Base-by-base conservation (phyloP, 768 basidiomycete genomes). In the Grammothele lineata region DNA sequence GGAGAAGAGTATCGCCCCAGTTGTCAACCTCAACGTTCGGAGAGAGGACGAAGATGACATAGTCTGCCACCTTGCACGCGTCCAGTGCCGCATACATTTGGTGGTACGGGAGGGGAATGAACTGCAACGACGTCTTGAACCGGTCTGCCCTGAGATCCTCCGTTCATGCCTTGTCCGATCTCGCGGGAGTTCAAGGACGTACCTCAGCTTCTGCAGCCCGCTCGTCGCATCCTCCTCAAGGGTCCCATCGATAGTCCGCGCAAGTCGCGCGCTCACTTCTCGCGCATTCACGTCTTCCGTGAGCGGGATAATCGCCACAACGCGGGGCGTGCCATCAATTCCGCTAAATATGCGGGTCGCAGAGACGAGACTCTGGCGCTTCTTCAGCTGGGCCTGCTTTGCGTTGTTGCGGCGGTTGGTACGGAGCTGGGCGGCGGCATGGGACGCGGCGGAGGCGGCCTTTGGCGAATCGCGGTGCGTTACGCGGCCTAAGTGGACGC, bases 111-210 rank as follows among this genome's bases (percentile, higher is more conserved):
- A 95, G 72, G 34, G 82, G 82, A 43, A 92, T 73, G 65, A 96
- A 88, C 59, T 96, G 93, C 3, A 97, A 71, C 5, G 85, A 88
- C 0, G 92, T 92, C 67, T 88, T 93, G 74, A 92, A 96, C 18
- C 90, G 79, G 40, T 91, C 87, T 30, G 83, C 87, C 61, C 92
- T 94, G 17, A n/a, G n/a, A n/a, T n/a, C n/a, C n/a, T n/a, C n/a
- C n/a, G n/a, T n/a, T n/a, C n/a, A n/a, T n/a, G n/a, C n/a, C n/a
- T n/a, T n/a, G n/a, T n/a, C n/a, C n/a, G n/a, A n/a, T n/a, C n/a
- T n/a, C n/a, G n/a, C n/a, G n/a, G n/a, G n/a, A n/a, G n/a, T n/a
- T n/a, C 11, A 34, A n/a, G 1, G 18, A 69, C 77, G 46, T 43
- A 91, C 89, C 70, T 84, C 55, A 89, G 69, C 57, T 73, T 79